Evolutionary conservation across 2,329 filamentous ascomycete genomes (phyloP).

Genomic region (Scytalidium sp.): DNA sequence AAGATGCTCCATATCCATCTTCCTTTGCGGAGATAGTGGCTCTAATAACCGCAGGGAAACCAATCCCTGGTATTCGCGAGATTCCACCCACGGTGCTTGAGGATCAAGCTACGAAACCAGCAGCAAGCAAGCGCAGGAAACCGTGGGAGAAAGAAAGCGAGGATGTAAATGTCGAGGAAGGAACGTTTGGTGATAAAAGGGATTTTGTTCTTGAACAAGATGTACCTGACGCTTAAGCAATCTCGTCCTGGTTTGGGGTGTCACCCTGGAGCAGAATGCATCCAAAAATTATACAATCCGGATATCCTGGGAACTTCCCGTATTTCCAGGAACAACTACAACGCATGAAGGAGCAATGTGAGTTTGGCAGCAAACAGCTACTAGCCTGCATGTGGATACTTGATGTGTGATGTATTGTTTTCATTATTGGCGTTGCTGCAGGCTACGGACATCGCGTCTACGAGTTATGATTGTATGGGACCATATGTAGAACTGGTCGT

Average conservation of each 20-base stretch:
- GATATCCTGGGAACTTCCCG: too few relatives aligned
- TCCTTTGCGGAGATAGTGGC: conserved; percentile 84
- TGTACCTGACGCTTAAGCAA: conserved; percentile 12
- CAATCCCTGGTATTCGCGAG: conserved; percentile 82
- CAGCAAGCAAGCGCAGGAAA: conserved; percentile 43
- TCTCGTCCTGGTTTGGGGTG: neutral
- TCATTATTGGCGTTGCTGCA: neutral
- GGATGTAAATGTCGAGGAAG: conserved; percentile 29
- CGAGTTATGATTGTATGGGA: too few relatives aligned
- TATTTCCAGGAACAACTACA: neutral
- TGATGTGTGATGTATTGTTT: neutral
- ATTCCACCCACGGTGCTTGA: conserved; percentile 78
- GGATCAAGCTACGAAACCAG: conserved; percentile 54
- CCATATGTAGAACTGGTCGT: too few relatives aligned
- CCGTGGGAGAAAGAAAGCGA: conserved; percentile 73
- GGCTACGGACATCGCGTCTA: too few relatives aligned
- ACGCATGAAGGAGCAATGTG: too few relatives aligned
- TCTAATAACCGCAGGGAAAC: conserved; percentile 76
- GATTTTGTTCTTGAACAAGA: conserved; percentile 25
- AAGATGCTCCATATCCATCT: conserved; percentile 70
- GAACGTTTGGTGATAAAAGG: conserved; percentile 25
- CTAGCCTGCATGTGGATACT: neutral
- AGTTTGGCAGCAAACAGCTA: too few relatives aligned
- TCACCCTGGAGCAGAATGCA: neutral
- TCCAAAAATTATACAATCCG: too few relatives aligned